A percentile compares a stretch with the other conserved stretches of the same genome.
phyloP scores from a whole-genome alignment of 140 eudicot genomes.

The Senecio squalidus region DNA sequence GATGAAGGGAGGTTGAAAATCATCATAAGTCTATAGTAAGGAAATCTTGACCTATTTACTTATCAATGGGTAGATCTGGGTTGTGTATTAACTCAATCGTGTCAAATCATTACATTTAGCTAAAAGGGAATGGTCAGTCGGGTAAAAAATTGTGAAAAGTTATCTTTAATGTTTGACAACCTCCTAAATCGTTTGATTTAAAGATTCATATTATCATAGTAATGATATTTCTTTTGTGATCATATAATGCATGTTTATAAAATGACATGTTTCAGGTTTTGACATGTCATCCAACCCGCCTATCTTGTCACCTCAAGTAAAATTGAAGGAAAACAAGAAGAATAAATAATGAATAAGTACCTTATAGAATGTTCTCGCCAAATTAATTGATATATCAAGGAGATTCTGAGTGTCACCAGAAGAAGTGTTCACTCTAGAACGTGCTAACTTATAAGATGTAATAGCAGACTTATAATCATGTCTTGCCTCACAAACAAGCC shows the following conservation, averaged over 20 bases:
- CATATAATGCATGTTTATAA: background rate
- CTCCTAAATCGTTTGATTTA: background rate
- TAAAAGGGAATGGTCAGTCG: background rate
- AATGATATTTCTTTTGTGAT: background rate
- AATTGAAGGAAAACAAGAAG: background rate
- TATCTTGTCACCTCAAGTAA: background rate
- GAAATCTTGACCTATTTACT: background rate
- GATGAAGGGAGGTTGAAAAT: too few relatives aligned
- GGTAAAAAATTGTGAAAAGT: background rate
- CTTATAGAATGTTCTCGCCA: constrained; percentile 85
- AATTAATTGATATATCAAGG: constrained; percentile 64
- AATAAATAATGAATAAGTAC: constrained; percentile 30
- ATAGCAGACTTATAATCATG: constrained; percentile 61
- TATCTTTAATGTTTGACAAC: background rate
- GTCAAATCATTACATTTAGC: background rate
- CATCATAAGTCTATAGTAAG: too few relatives aligned
- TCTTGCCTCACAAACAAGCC: constrained; percentile 79
- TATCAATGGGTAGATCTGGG: background rate
- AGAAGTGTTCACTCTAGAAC: constrained; percentile 46
- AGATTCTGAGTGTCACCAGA: constrained; percentile 37
- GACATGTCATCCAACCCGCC: background rate
- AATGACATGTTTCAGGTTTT: too few relatives aligned
- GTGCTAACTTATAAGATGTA: constrained; percentile 69
- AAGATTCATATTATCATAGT: background rate
- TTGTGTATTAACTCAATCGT: background rate